phyloP scores from a whole-genome alignment of 2,329 filamentous ascomycete species.

The Reticulascus tulasneorum region DNA sequence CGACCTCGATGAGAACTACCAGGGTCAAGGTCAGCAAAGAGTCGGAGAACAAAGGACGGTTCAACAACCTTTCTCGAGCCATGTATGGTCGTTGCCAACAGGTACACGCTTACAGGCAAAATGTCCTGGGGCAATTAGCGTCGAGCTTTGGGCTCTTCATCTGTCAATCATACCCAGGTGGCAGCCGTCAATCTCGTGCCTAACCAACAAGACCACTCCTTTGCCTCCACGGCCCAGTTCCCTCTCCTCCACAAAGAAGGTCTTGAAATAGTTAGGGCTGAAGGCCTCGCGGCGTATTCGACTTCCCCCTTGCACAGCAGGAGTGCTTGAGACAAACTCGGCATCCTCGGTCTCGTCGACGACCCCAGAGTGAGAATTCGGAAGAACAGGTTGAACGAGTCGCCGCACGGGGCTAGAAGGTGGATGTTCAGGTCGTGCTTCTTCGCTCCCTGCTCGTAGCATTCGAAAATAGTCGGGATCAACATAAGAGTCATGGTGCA shows the following conservation, averaged over 20 bases:
- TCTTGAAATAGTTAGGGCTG: constrained; percentile 86
- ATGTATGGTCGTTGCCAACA: constrained; percentile 88
- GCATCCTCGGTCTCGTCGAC: constrained; percentile 27
- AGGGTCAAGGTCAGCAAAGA: not conserved
- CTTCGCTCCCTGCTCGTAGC: constrained; percentile 58
- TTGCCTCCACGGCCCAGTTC: constrained; percentile 88
- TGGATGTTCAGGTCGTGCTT: constrained; percentile 38
- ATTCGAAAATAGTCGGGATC: constrained; percentile 94
- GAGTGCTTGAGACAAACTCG: constrained; percentile 52
- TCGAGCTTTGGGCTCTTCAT: not conserved
- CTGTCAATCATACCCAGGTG: constrained; percentile 50
- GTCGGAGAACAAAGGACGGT: not conserved
- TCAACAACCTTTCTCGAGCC: constrained; percentile 72
- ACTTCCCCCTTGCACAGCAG: constrained; percentile 50
- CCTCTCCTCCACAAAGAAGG: constrained; percentile 86
- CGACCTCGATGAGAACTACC: constrained; percentile 78
- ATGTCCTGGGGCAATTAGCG: constrained; percentile 42
- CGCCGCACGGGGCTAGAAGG: constrained; percentile 53
- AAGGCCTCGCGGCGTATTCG: constrained; percentile 85
- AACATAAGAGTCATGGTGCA: constrained; percentile 64
- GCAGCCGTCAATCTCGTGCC: constrained; percentile 87
- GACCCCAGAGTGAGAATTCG: constrained; percentile 14
- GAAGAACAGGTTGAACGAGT: constrained; percentile 43
- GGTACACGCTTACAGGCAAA: constrained; percentile 98
- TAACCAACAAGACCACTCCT: constrained; percentile 89